Evolutionary conservation across 441 rosid genomes (phyloP), one percentile per base, ranked within the genome.

Genomic region (Lepidium campestre): DNA sequence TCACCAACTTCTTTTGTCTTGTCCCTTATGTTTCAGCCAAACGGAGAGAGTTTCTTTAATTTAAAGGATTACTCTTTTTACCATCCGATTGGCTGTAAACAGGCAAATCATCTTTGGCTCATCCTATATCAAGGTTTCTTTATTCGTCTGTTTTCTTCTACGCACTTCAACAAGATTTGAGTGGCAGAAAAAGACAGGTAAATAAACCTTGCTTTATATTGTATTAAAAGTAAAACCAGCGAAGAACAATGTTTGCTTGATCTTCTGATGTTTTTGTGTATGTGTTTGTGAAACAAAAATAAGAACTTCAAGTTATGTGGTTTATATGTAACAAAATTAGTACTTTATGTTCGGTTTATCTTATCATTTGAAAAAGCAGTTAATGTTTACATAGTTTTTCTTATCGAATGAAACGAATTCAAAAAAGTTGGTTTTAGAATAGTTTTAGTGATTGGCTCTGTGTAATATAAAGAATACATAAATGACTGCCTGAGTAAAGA

Each of bases 101-200:
- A 81, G 97, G 98, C 98, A 90, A 88, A 47, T 88, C 98, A 88
- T 90, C 86, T 93, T 93, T 93, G 98, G 97, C 98, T 90, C 85
- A 74, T 56, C 39, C 73, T 27, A 44, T 67, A 36, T 67, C 59
- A 57, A 70, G 81, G 82, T 50, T 34, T 44, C 37, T 62, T 39
- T 8, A 5, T 22, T n/a, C 48, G 2, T 14, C 48, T 8, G 19
- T 36, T 67, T 45, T 45, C 57, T 34, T 45, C 14, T 35, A 46
- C 39, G 19, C 55, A 57, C 17, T 3, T 35, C 48, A 23, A 25
- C 15, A 47, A n/a, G 42, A 48, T 13, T 47, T 62, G 36, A 13
- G 11, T 23, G 0, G 20, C 20, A 13, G 22, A 57, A 22, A 34
- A 57, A 4, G 18, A 41, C 47, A 44, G 12, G 57, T 57, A 22